phyloP scores from a whole-genome alignment of 139 green algal genomes.

The Chlorella sp. region DNA sequence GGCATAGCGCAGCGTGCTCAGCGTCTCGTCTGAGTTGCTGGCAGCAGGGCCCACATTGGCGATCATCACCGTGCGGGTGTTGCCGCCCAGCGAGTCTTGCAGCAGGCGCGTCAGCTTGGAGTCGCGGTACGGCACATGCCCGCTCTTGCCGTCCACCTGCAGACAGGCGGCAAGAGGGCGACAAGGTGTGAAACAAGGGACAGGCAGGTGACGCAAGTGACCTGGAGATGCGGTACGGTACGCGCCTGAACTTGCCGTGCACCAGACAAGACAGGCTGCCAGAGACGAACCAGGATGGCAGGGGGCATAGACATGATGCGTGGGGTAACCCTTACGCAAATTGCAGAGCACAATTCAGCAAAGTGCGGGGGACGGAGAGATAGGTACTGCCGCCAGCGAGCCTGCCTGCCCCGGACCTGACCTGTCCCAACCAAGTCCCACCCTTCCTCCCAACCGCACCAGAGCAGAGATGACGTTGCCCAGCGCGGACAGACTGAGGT shows the following conservation, averaged over 20 bases:
- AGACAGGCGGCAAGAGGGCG: not conserved
- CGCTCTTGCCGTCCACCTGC: conserved; percentile 10
- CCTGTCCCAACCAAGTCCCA: conserved; percentile 3
- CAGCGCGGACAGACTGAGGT: conserved; percentile 93
- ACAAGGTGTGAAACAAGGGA: not conserved
- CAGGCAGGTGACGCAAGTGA: not conserved
- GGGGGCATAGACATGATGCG: not conserved
- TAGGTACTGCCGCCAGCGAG: no score
- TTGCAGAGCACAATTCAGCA: no score
- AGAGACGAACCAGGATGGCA: not conserved
- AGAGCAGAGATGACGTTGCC: conserved; percentile 92
- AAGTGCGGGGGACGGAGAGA: no score
- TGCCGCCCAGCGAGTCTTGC: conserved; percentile 92
- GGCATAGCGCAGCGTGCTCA: conserved; percentile 91
- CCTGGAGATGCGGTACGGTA: not conserved
- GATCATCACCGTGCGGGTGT: conserved; percentile 94
- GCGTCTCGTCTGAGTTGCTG: conserved; percentile 86
- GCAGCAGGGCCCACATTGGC: conserved; percentile 91
- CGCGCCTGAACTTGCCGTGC: no score
- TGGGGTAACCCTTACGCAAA: no score
- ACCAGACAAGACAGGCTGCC: not conserved
- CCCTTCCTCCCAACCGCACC: conserved; percentile 69
- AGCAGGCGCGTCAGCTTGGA: conserved; percentile 91
- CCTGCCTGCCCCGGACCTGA: no score
- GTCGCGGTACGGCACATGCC: conserved; percentile 94